Evolutionary conservation across 176 grass and related monocot genomes (phyloP).

Genomic region (Hsuehochloa calcarea): DNA sequence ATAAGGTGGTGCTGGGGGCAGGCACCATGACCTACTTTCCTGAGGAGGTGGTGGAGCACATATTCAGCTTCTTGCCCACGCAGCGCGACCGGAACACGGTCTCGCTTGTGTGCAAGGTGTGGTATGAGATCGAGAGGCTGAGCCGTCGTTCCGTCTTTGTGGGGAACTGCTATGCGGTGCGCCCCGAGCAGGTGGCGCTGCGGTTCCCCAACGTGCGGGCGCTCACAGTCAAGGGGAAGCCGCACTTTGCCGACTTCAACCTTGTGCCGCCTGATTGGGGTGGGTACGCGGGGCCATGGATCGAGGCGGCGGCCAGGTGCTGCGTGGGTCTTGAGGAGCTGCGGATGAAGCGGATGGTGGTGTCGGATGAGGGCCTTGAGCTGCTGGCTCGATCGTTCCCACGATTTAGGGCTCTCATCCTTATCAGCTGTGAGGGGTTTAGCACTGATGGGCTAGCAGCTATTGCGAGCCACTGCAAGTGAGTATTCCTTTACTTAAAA

Average conservation of each 20-base stretch:
- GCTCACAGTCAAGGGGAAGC: conserved; percentile 74
- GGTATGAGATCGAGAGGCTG: conserved; percentile 69
- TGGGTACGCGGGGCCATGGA: conserved; percentile 56
- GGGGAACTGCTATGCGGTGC: conserved; percentile 72
- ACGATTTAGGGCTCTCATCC: conserved; percentile 56
- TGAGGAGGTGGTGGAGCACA: conserved; percentile 88
- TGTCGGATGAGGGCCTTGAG: conserved; percentile 65
- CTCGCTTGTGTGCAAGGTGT: conserved; percentile 75
- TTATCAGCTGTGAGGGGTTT: conserved; percentile 78
- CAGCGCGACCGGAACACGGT: conserved; percentile 65
- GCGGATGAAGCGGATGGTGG: conserved; percentile 82
- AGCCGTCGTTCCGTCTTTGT: conserved; percentile 63
- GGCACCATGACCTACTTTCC: conserved; percentile 79
- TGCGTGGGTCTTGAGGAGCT: conserved; percentile 64
- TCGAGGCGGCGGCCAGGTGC: conserved; percentile 39
- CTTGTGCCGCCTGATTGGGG: conserved; percentile 81
- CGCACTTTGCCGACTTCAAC: conserved; percentile 81
- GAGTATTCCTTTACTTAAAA: neutral
- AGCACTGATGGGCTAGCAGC: conserved; percentile 73
- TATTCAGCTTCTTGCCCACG: conserved; percentile 68
- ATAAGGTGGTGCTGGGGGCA: conserved; percentile 25
- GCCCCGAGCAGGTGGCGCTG: conserved; percentile 31
- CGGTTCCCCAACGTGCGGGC: conserved; percentile 53
- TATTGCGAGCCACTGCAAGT: conserved; percentile 79
- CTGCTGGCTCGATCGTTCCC: conserved; percentile 63